Conservation (phyloP, 1,139 yeast genomes). For the Protomyces arabidopsidicola region DNA sequence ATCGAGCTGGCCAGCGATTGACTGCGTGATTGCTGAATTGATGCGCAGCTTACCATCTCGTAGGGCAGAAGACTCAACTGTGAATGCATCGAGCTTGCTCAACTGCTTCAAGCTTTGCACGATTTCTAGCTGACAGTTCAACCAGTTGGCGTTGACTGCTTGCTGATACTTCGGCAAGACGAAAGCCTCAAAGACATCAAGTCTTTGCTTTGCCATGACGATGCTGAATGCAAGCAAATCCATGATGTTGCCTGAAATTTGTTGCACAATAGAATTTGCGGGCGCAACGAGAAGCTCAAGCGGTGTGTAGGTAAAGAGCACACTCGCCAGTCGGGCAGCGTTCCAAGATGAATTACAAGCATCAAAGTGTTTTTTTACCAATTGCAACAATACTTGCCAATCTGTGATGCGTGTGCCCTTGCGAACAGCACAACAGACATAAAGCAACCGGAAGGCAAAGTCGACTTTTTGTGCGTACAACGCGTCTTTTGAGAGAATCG, state of each 20-base stretch:
- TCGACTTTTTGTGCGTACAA: not conserved
- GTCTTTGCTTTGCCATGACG: slow-evolving; percentile 9
- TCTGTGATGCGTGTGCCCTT: slow-evolving; percentile 42
- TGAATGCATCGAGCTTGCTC: not conserved
- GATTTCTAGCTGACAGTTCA: not conserved
- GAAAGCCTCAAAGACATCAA: not conserved
- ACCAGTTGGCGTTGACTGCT: slow-evolving; percentile 1
- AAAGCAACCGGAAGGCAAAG: slow-evolving; percentile 16
- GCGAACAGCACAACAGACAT: slow-evolving; percentile 32
- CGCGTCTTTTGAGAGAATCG: not conserved
- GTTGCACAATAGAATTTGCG: not conserved
- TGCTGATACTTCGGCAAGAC: slow-evolving; percentile 7
- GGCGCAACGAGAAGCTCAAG: slow-evolving; percentile 27
- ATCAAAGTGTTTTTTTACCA: not conserved
- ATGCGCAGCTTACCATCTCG: slow-evolving; percentile 1
- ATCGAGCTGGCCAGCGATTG: not conserved
- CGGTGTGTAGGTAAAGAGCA: slow-evolving; percentile 15
- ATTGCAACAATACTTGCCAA: slow-evolving; percentile 37
- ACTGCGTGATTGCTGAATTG: not conserved
- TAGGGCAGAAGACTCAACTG: not conserved
- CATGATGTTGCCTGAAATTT: not conserved
- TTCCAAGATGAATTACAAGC: slow-evolving; percentile 1
- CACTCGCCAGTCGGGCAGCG: slow-evolving; percentile 24
- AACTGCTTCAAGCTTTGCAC: slow-evolving; percentile 5
- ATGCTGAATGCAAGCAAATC: slow-evolving; percentile 1